A percentile compares a stretch with the other conserved stretches of the same genome.
These are phyloP conservation scores for Clonostachys sp. DNA, from an alignment of 2,329 filamentous ascomycete species.

Conservation along the genomic window DNA sequence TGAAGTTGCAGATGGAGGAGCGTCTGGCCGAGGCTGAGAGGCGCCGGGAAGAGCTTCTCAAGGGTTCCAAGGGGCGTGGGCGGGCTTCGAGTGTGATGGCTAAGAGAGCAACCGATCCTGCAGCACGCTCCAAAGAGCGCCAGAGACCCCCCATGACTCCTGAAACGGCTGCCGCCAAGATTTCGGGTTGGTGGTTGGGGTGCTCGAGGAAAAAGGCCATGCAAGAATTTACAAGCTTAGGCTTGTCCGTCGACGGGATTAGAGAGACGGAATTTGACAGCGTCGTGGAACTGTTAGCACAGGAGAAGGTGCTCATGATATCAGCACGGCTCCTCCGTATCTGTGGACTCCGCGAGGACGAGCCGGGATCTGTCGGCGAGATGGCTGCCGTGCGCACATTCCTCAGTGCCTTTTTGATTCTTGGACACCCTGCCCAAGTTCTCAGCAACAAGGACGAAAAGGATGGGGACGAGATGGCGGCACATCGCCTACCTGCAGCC, in stretches of 20 bases:
- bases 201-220: constrained; percentile 53
- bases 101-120: constrained; percentile 42
- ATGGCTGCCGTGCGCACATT: constrained; percentile 72
- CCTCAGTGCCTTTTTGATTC: constrained; percentile 73
- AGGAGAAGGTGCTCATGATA: constrained; percentile 59
- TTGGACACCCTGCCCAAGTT: constrained; percentile 74
- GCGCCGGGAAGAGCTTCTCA: constrained; percentile 61
- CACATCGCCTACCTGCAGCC: constrained; percentile 24
- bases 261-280: constrained; percentile 68
- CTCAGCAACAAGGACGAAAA: constrained; percentile 68
- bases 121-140: constrained; percentile 47
- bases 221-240: constrained; percentile 60
- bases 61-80: constrained; percentile 44
- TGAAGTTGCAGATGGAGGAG: constrained; percentile 74
- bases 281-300: constrained; percentile 64
- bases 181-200: constrained; percentile 69
- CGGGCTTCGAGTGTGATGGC: constrained; percentile 46
- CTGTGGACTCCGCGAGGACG: constrained; percentile 65
- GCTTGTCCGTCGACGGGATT: constrained; percentile 66
- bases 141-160: constrained; percentile 41
- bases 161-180: constrained; percentile 58
- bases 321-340: constrained; percentile 66
- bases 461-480: constrained; percentile 22
- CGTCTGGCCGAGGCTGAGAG: constrained; percentile 73
- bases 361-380: constrained; percentile 57